Evolutionary conservation across 805 yeast species (phyloP), one percentile per base, ranked within the genome.

Genomic region (Lipomyces spencermartinsiae): DNA sequence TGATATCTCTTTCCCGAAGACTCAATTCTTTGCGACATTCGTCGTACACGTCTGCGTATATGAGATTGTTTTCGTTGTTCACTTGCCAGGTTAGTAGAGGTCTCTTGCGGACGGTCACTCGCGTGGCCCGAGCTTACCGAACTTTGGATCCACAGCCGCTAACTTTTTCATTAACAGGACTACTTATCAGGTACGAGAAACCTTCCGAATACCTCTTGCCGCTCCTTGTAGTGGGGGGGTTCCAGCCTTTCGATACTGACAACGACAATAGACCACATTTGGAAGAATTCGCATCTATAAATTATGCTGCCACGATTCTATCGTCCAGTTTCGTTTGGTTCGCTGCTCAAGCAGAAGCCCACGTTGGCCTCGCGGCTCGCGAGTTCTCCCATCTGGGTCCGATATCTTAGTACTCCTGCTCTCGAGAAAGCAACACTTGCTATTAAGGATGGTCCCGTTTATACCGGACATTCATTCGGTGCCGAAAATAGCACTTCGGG

Each of bases 381-480:
- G 35, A 37, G 46, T 14, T 43, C 19, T 37, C 39, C n/a, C 54
- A 31, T 59, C 65, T 58, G 22, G 43, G 14, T n/a, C 37, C 65
- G 66, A 43, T 51, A n/a, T 53, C 22, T 62, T 25, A 31, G 55
- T 35, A 58, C 65, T 3, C 8, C 29, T 46, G 46, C 63, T 16
- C 68, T 67, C 19, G 63, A 63, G 16, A 61, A 61, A 49, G 71
- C 71, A 3, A 59, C 63, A 3, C 63, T 68, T 31, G 58, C 62
- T 31, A 37, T 68, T 25, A 65, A 69, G 66, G 64, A 73, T 59
- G 76, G 76, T 9, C 76, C 76, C 10, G 66, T 65, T 10, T 73
- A 94, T 75, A 95, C 92, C 81, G 99, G 99, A 82, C 92, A 90
- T 83, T 94, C 98, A 25, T 95, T 95, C 76, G 99, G 99, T 84